Conservation (phyloP, 177 flowering plant species). For the Vitis hybrid region DNA sequence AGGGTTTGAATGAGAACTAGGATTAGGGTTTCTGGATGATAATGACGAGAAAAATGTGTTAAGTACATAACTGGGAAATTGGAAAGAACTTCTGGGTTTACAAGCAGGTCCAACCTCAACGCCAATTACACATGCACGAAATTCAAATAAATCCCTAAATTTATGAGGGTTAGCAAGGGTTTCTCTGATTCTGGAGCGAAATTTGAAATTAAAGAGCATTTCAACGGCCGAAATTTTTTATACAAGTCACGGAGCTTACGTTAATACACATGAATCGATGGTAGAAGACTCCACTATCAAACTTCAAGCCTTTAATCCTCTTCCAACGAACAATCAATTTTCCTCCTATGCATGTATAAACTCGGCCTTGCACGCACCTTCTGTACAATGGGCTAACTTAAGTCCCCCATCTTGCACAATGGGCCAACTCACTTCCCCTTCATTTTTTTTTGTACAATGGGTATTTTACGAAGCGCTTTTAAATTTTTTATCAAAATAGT, state of each 20-base stretch:
- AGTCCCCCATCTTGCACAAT: no score
- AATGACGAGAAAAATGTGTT: constrained; percentile 21
- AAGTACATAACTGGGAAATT: not conserved
- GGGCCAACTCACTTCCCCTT: no score
- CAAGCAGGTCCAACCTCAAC: not conserved
- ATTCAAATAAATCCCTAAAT: constrained; percentile 2
- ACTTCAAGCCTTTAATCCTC: no score
- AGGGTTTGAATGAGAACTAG: constrained; percentile 5
- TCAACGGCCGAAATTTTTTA: not conserved
- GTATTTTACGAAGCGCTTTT: no score
- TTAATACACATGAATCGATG: no score
- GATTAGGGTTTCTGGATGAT: constrained; percentile 12
- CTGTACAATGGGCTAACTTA: no score
- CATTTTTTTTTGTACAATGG: no score
- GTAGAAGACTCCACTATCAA: not conserved
- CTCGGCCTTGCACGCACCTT: no score
- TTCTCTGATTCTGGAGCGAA: not conserved
- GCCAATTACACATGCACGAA: not conserved
- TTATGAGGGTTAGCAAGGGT: no score
- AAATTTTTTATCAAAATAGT: no score
- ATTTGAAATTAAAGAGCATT: not conserved
- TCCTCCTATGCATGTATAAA: no score
- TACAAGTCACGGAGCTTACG: not conserved
- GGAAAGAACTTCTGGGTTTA: constrained; percentile 4
- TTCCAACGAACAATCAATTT: no score